phyloP scores from a whole-genome alignment of 1,284 basidiomycete species.

The Mrakiaceae sp. region DNA sequence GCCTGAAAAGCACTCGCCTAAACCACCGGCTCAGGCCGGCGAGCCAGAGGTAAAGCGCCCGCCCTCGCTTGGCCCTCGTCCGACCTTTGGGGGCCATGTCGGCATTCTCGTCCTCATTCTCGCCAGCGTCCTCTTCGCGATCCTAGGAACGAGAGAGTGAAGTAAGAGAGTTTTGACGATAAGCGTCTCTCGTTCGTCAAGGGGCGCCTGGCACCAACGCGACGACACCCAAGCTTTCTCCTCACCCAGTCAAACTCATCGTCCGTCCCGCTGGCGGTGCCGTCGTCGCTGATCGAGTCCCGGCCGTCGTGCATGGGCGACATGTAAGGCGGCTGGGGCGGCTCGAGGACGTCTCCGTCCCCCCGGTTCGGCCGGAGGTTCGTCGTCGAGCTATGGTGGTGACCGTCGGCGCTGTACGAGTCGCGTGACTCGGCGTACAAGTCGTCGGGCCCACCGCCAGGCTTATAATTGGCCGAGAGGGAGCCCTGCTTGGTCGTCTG shows the following conservation, averaged over 20 bases:
- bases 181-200: no score
- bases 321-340: constrained; percentile 2
- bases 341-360: not conserved
- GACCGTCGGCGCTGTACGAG: no score
- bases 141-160: no score
- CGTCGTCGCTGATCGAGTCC: constrained; percentile 21
- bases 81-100: no score
- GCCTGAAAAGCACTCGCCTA: constrained; percentile 37
- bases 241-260: constrained; percentile 60
- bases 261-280: constrained; percentile 50
- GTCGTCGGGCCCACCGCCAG: no score
- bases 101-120: constrained; percentile 17
- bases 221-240: no score
- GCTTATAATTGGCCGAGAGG: no score
- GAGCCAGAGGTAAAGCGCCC: constrained; percentile 51
- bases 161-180: no score
- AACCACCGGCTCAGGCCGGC: constrained; percentile 53
- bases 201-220: no score
- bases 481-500: no score
- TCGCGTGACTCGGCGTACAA: no score
- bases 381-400: not conserved
- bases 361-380: no score
- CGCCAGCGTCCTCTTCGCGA: constrained; percentile 40
- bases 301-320: not conserved
- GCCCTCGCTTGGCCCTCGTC: constrained; percentile 37